These are phyloP conservation scores for Phytophthora podocarpi DNA, from an alignment of 352 stramenopile genomes.

Conservation along the genomic window DNA sequence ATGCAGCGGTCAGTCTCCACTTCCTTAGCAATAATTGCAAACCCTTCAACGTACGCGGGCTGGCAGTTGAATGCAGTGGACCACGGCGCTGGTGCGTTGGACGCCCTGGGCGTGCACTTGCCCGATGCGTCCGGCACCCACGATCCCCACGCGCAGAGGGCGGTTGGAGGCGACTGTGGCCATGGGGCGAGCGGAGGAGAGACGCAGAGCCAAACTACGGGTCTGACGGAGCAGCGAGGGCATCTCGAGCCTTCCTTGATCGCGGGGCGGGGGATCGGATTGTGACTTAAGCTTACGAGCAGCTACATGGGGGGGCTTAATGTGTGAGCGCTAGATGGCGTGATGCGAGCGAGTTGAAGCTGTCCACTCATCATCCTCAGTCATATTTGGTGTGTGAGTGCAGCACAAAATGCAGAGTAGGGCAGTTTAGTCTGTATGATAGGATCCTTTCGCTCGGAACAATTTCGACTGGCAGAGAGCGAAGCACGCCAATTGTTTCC, in stretches of 20 bases:
- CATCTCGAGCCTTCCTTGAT: not conserved
- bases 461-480: constrained; percentile 28
- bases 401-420: not conserved
- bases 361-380: constrained; percentile 3
- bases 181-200: constrained; percentile 21
- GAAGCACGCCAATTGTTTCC: constrained; percentile 15
- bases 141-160: constrained; percentile 63
- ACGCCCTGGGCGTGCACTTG: constrained; percentile 63
- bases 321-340: too few relatives aligned
- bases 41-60: constrained; percentile 13
- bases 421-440: constrained; percentile 12
- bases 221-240: constrained; percentile 8
- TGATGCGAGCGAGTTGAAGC: constrained; percentile 28
- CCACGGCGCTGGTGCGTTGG: constrained; percentile 47
- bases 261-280: not conserved
- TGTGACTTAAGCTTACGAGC: too few relatives aligned
- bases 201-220: constrained; percentile 1
- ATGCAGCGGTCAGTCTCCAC: constrained; percentile 1
- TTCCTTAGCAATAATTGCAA: not conserved
- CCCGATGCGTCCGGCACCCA: constrained; percentile 74
- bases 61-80: constrained; percentile 48
- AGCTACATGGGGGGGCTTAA: too few relatives aligned
- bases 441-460: not conserved
- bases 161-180: constrained; percentile 12
- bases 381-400: constrained; percentile 22